These are phyloP conservation scores for Nitzschia palea DNA, from an alignment of 108 stramenopile species.

Conservation along the genomic window DNA sequence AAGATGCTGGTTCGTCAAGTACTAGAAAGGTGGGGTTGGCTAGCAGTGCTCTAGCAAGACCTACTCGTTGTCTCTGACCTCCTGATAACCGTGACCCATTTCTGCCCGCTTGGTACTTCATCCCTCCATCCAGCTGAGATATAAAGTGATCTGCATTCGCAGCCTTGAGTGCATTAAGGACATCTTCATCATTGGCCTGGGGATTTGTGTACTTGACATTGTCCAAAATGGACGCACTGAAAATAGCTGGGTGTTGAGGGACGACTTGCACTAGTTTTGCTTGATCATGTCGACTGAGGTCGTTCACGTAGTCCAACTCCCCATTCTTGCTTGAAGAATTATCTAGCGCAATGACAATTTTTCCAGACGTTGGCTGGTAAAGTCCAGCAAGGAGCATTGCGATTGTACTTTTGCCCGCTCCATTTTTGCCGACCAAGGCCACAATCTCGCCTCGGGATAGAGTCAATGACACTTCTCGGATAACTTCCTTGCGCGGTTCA, in stretches of 20 bases:
- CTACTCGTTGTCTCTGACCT: constrained; percentile 92
- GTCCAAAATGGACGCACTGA: constrained; percentile 67
- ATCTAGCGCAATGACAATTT: constrained; percentile 5
- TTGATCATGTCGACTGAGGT: constrained; percentile 47
- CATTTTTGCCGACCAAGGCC: constrained; percentile 91
- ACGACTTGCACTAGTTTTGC: constrained; percentile 84
- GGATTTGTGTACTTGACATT: constrained; percentile 82
- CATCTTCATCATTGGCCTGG: constrained; percentile 50
- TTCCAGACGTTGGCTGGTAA: constrained; percentile 67
- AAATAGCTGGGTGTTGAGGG: constrained; percentile 87
- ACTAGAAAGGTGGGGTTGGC: constrained; percentile 84
- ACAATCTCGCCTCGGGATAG: constrained; percentile 80
- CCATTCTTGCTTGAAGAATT: neutral
- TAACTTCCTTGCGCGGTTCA: constrained; percentile 42
- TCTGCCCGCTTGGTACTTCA: constrained; percentile 84
- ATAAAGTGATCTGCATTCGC: constrained; percentile 79
- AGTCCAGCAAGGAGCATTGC: constrained; percentile 87
- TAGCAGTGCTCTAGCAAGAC: constrained; percentile 94
- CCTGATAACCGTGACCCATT: constrained; percentile 90
- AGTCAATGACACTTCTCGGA: constrained; percentile 68
- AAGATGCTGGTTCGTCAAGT: constrained; percentile 89
- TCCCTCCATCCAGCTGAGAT: constrained; percentile 64
- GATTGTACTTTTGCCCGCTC: constrained; percentile 89
- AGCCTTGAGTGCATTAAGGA: constrained; percentile 46
- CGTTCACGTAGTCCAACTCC: constrained; percentile 34